Conservation (phyloP, 1,284 basidiomycete species). For the Acaromyces ingoldii region DNA sequence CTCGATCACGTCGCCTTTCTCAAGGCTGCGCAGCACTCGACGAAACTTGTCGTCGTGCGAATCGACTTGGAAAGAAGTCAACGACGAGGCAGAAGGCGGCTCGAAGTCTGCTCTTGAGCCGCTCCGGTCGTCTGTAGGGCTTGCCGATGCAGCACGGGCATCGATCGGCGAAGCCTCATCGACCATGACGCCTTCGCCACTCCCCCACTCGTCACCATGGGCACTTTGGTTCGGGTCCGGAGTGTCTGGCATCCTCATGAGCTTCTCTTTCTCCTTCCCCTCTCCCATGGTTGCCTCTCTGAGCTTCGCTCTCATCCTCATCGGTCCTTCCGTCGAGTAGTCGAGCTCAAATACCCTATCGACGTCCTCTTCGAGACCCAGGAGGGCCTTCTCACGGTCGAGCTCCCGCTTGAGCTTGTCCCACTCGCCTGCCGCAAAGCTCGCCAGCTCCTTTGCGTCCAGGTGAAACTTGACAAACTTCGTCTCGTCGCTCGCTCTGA, state of each 20-base stretch:
- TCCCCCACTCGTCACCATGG: conserved; percentile 19
- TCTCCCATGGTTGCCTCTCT: conserved; percentile 16
- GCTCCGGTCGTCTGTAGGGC: neutral
- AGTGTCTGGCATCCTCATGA: conserved; percentile 2
- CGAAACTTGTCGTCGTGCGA: conserved; percentile 61
- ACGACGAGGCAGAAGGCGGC: neutral
- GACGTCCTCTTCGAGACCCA: conserved; percentile 9
- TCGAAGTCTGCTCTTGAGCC: too few species aligned
- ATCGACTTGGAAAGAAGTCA: conserved; percentile 31
- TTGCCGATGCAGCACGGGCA: neutral
- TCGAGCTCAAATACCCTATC: conserved; percentile 35
- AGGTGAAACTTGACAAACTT: conserved; percentile 26
- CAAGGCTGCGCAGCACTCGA: conserved; percentile 58
- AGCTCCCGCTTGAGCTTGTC: conserved; percentile 19
- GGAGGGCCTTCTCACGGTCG: conserved; percentile 22
- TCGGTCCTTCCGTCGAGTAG: conserved; percentile 47
- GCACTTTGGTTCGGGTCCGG: too few species aligned
- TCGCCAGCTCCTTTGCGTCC: conserved; percentile 33
- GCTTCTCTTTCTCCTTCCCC: neutral
- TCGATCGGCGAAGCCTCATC: conserved; percentile 4
- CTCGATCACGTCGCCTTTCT: conserved; percentile 83
- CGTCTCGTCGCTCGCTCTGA: conserved; percentile 23
- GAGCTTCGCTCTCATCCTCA: conserved; percentile 41
- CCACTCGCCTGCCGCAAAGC: conserved; percentile 28
- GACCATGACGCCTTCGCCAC: conserved; percentile 7